phyloP scores from a whole-genome alignment of 1,284 basidiomycete genomes.

The Ustilago curta region DNA sequence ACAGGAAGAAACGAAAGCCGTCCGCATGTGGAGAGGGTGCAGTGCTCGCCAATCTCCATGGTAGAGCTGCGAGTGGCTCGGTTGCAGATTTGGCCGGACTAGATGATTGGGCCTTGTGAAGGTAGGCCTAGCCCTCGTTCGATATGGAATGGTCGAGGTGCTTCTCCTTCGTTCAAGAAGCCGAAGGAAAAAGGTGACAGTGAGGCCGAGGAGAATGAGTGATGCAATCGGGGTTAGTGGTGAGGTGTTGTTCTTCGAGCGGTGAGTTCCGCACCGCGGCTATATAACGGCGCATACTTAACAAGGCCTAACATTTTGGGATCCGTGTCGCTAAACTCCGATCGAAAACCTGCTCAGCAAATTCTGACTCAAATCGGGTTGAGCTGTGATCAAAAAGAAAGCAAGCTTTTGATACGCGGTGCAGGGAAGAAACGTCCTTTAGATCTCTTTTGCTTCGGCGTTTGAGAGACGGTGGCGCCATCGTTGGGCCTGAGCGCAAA shows the following conservation, averaged over 20 bases:
- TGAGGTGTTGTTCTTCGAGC: conserved; percentile 6
- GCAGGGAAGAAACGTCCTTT: not conserved
- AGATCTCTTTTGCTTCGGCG: not conserved
- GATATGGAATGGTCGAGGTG: conserved; percentile 8
- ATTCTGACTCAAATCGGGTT: conserved; percentile 3
- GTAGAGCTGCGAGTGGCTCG: not conserved
- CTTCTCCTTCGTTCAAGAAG: conserved; percentile 5
- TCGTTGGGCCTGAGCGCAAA: not conserved
- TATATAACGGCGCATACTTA: not conserved
- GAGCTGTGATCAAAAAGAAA: too few species aligned
- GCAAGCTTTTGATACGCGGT: conserved; percentile 2
- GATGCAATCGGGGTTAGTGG: conserved; percentile 14
- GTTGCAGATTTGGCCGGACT: not conserved
- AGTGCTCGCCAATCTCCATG: conserved; percentile 60
- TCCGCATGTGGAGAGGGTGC: conserved; percentile 40
- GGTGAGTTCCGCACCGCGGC: not conserved
- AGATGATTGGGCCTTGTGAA: not conserved
- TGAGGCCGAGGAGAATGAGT: too few species aligned
- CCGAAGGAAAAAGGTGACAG: too few species aligned
- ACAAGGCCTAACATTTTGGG: not conserved
- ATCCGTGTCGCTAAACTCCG: conserved; percentile 3
- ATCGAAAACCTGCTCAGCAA: conserved; percentile 2
- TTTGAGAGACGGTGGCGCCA: conserved; percentile 4
- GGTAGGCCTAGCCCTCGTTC: not conserved
- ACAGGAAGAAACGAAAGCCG: conserved; percentile 61